Percentiles rank a stretch among this genome's conserved stretches.
These are phyloP conservation scores for Psidium friedrichsthalianum DNA, from an alignment of 345 rosid species.

Conservation along the genomic window DNA sequence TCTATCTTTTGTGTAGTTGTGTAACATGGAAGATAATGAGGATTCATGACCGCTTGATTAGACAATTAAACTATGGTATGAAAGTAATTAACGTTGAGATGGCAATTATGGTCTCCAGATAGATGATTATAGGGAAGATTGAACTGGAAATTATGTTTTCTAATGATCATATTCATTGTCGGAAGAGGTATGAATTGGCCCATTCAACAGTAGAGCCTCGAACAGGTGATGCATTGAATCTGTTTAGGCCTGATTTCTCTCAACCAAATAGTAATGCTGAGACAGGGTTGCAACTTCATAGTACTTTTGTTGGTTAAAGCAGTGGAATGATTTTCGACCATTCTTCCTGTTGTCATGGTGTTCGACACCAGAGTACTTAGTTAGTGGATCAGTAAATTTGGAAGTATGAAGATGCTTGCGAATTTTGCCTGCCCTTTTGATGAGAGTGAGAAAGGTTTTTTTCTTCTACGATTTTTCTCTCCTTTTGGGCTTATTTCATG, in stretches of 20 bases:
- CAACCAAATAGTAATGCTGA: neutral
- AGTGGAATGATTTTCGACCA: neutral
- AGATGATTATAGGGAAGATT: neutral
- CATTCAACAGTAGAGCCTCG: neutral
- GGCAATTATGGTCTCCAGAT: neutral
- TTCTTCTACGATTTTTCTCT: neutral
- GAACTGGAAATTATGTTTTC: neutral
- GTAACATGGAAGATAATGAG: neutral
- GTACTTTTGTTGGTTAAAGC: neutral
- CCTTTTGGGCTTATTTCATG: neutral
- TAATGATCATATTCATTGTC: neutral
- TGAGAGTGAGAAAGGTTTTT: neutral
- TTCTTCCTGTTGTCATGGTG: neutral
- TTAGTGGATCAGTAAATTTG: neutral
- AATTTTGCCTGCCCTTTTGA: neutral
- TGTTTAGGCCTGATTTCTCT: neutral
- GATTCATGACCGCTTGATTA: neutral
- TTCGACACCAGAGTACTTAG: neutral
- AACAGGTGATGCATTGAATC: neutral
- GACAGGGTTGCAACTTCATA: neutral
- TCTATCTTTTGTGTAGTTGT: neutral
- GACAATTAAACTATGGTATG: neutral
- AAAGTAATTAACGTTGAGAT: neutral
- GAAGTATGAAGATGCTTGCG: neutral
- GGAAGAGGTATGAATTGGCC: neutral